Base-by-base conservation (phyloP, 1,139 yeast species). In the Saccharomyces hybrid region DNA sequence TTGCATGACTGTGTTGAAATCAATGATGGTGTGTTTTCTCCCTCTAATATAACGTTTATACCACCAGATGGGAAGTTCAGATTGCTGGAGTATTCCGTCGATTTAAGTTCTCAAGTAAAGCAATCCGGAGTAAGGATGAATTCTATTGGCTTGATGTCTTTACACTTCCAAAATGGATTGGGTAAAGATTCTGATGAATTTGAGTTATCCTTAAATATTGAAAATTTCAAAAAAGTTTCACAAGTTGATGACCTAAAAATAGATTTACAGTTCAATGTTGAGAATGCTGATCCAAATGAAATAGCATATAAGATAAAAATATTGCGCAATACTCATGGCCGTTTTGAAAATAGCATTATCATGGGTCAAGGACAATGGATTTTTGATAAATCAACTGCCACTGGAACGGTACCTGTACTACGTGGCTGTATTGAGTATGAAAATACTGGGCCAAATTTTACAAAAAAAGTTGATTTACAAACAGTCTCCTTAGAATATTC, bases 1-100 rank as follows among this genome's bases (percentile, higher is more conserved):
- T 68, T 73, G 50, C 77, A 74, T 56, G 66, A 70, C 41, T 70
- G 74, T 54, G 65, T 78, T 5, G 74, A 81, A 54, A 23, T 53
- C 20, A 59, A 75, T 4, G 76, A 72, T 28, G 66, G 68, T 63
- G 9, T 64, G 64, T 5, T 70, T 7, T 9, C 23, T 32, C 29
- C 44, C 13, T 14, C 29, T 23, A 62, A 73, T 0, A 66, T 90
- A 47, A 75, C 82, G 14, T 88, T 91, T 64, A 78, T 87, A 23
- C 99, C 99, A 3, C 96, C 98, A 0, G 97, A 93, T 68, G 98
- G 96, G 4, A 78, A 75, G 57, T 81, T 83, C 46, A 75, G 79
- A 4, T 69, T 93, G 20, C 79, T 85, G 77, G 73, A 79, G 26
- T 93, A 93, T 66, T 75, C 79, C 5, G 69, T 87, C 32, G 88